Base-by-base conservation (phyloP, 2,329 filamentous ascomycete species). In the Leptographium lundbergii region DNA sequence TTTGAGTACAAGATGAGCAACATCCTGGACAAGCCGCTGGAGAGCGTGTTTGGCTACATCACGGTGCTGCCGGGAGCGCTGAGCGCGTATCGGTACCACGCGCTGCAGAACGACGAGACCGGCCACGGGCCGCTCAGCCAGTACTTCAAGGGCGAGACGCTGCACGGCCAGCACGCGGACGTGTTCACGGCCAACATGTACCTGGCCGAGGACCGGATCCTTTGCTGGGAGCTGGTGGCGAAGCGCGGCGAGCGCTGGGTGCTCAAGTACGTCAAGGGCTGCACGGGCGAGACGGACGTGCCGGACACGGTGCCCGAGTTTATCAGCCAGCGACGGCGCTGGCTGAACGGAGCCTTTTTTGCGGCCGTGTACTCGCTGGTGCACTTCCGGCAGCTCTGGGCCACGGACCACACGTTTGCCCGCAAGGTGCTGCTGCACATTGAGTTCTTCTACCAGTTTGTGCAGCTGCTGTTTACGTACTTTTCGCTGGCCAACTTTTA, bases 1-100 rank as follows among this genome's bases (percentile, higher is more conserved):
- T 99, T 99, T 65, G 94, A 99, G 76, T 99, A 99, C 78, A 99
- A 99, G 73, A 96, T 99, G 90, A 96, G 91, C 48, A 99, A 99
- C 67, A 99, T 99, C 67, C 79, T 99, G 29, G 94, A 99, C 71
- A 99, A 99, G 72, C 94, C 94, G 0, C 77, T 99, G 2, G 94
- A 99, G 71, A 96, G 90, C 0, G 92, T 96, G 0, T 99, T 99
- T 70, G 94, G 94, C 2, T 99, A 97, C 70, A 99, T 99, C 66
- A 97, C 92, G 6, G 94, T 99, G 66, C 76, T 99, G 64, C 95
- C 94, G 0, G 95, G 94, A 72, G 94, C 94, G 0, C 81, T 99
- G 57, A 95, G 89, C 69, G 94, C 94, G 1, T 99, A 99, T 70
- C 84, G 95, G 50, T 99, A 95, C 72, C 89, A 96, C 66, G 94